These are phyloP conservation scores for Neopestalotiopsis rosae DNA, from an alignment of 2,329 filamentous ascomycete genomes.

Conservation along the genomic window DNA sequence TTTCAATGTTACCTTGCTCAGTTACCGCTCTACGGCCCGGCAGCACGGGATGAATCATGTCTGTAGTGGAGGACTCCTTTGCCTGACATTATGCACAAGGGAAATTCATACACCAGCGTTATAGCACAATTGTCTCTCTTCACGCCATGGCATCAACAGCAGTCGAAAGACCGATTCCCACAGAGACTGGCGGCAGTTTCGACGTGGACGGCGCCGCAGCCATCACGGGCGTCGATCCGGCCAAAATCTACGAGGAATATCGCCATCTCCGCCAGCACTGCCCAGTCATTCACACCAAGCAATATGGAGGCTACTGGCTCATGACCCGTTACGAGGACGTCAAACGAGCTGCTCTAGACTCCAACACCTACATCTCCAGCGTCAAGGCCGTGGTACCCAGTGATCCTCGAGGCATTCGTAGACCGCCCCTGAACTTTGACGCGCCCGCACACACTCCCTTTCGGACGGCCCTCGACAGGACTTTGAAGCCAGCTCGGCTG, in stretches of 20 bases:
- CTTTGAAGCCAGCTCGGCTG: conserved; percentile 25
- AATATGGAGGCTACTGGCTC: conserved; percentile 29
- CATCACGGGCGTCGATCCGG: conserved; percentile 25
- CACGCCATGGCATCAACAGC: not conserved
- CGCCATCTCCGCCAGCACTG: conserved; percentile 24
- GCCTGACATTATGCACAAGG: not conserved
- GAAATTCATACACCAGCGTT: not conserved
- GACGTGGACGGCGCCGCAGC: conserved; percentile 25
- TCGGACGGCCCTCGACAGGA: conserved; percentile 26
- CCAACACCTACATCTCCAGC: conserved; percentile 24
- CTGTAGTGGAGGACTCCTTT: not conserved
- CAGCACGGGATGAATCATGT: not conserved
- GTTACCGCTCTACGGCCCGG: not conserved
- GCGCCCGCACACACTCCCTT: conserved; percentile 28
- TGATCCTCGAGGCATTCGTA: conserved; percentile 24
- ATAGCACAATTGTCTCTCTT: not conserved
- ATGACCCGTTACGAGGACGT: conserved; percentile 29
- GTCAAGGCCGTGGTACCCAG: conserved; percentile 25
- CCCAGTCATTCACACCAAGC: conserved; percentile 24
- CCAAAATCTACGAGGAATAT: conserved; percentile 26
- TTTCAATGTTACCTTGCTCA: not conserved
- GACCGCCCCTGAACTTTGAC: conserved; percentile 29
- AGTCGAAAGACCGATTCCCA: not conserved
- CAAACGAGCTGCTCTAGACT: conserved; percentile 26
- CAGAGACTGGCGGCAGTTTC: not conserved